Base-by-base conservation (phyloP, 2,329 filamentous ascomycete genomes). In the Paraphoma chrysanthemicola region DNA sequence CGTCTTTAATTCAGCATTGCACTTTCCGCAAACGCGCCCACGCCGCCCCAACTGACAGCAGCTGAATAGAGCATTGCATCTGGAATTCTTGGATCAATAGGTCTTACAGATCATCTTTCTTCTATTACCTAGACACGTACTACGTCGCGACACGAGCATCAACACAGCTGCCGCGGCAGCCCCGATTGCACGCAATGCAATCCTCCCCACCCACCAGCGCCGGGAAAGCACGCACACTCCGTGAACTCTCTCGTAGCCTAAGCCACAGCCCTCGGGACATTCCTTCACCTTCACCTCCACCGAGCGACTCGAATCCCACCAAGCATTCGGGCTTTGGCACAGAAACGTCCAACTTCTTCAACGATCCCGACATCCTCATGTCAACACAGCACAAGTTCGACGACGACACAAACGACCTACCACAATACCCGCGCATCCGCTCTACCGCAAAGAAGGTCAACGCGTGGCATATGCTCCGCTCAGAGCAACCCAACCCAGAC, bases 341-440 rank as follows among this genome's bases (percentile, higher is more conserved):
- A 23, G 55, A 68, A 36, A 67, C 62, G 14, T 58, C 62, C 44
- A 60, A 66, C 48, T 74, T 74, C 59, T 70, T 68, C 60, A 67
- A 73, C 56, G 68, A 77, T 57, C 70, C 74, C 18, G 74, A 78
- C 49, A 61, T 74, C 33, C 57, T 76, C 46, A 70, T 72, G 64
- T 79, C 77, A 38, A 79, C 77, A 57, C 72, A 74, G 28, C 72
- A 75, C 54, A 67, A 69, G 51, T 62, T 78, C 23, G 70, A 70
- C n/a, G 72, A 75, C 48, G 73, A 72, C 16, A 74, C 72, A 33
- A 70, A 76, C 59, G 66, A 67, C 30, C 64, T 75, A 1, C 69
- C 73, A 42, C 64, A 67, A 48, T 69, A 67, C 44, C 74, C 70
- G 9, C 67, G 68, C 49, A 74, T 77, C 44, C 75, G 74, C 30